These are phyloP conservation scores for Kluyveromyces aestuarii DNA, from an alignment of 805 yeast genomes.

Conservation along the genomic window DNA sequence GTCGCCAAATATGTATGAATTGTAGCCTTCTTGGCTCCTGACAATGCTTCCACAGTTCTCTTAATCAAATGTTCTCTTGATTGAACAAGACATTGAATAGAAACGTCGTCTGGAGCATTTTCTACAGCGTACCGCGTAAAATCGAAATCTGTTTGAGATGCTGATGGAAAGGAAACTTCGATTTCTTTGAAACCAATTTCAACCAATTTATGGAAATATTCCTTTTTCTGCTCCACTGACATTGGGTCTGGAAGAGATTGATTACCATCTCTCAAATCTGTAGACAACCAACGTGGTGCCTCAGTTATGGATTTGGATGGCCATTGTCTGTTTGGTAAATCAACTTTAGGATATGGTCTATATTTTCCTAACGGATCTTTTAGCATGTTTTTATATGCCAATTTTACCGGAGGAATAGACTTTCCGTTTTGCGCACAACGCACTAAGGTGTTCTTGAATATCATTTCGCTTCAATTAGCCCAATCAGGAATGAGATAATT, in stretches of 20 bases:
- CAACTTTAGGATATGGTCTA: slow-evolving; percentile 43
- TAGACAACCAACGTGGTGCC: slow-evolving; percentile 75
- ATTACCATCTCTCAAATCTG: slow-evolving; percentile 75
- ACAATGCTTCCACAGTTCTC: slow-evolving; percentile 64
- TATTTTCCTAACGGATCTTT: slow-evolving; percentile 62
- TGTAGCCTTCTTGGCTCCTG: slow-evolving; percentile 65
- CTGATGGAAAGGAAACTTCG: slow-evolving; percentile 74
- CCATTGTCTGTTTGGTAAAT: slow-evolving; percentile 60
- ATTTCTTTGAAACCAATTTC: slow-evolving; percentile 75
- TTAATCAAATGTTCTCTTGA: slow-evolving; percentile 67
- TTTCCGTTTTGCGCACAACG: slow-evolving; percentile 9
- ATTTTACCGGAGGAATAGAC: slow-evolving; percentile 24
- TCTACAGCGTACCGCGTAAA: slow-evolving; percentile 74
- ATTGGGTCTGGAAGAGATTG: slow-evolving; percentile 78
- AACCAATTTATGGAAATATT: slow-evolving; percentile 60
- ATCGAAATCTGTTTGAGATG: slow-evolving; percentile 76
- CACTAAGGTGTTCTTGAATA: slow-evolving; percentile 6
- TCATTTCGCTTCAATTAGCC: background rate
- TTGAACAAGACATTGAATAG: slow-evolving; percentile 65
- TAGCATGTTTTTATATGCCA: slow-evolving; percentile 45
- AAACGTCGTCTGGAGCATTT: slow-evolving; percentile 67
- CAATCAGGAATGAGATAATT: too few relatives aligned
- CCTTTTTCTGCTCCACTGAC: slow-evolving; percentile 66
- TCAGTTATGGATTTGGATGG: slow-evolving; percentile 55
- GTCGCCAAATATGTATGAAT: slow-evolving; percentile 71